Evolutionary conservation across 176 grass and related monocot genomes (phyloP).

Genomic region (Zoysia pacifica): DNA sequence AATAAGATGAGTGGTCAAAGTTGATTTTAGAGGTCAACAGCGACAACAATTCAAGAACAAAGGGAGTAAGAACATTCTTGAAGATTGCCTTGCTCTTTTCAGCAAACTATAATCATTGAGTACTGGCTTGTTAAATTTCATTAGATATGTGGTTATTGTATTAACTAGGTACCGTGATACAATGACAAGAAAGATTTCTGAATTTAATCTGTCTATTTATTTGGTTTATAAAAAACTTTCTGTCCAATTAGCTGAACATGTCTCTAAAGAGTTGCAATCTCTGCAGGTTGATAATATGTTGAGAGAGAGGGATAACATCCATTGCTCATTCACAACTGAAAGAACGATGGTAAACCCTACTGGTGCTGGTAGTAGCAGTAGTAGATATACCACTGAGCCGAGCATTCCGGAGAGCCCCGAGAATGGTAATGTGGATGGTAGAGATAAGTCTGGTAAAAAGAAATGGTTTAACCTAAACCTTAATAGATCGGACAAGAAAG

Average conservation of each 20-base stretch:
- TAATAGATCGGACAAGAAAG: constrained; percentile 72
- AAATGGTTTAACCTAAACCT: constrained; percentile 97
- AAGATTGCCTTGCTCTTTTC: no score
- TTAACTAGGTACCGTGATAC: background rate
- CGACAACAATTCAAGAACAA: no score
- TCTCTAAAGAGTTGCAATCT: constrained; percentile 44
- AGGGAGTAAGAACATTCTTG: no score
- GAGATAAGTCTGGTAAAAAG: constrained; percentile 86
- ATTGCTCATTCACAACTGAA: constrained; percentile 74
- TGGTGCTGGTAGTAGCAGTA: constrained; percentile 50
- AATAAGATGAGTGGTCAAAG: no score
- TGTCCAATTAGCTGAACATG: constrained; percentile 16
- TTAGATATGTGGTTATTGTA: background rate
- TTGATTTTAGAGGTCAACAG: no score
- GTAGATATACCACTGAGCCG: constrained; percentile 57
- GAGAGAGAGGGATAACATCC: constrained; percentile 84
- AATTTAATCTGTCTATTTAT: constrained; percentile 17
- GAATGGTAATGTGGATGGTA: constrained; percentile 67
- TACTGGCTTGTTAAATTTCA: background rate
- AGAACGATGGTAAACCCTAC: constrained; percentile 55
- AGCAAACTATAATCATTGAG: background rate
- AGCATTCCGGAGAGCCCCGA: constrained; percentile 49
- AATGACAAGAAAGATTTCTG: background rate
- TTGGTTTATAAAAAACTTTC: background rate
- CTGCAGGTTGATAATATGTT: constrained; percentile 91